phyloP scores from a whole-genome alignment of 495 filamentous ascomycete species.

The Pyronema domesticum region DNA sequence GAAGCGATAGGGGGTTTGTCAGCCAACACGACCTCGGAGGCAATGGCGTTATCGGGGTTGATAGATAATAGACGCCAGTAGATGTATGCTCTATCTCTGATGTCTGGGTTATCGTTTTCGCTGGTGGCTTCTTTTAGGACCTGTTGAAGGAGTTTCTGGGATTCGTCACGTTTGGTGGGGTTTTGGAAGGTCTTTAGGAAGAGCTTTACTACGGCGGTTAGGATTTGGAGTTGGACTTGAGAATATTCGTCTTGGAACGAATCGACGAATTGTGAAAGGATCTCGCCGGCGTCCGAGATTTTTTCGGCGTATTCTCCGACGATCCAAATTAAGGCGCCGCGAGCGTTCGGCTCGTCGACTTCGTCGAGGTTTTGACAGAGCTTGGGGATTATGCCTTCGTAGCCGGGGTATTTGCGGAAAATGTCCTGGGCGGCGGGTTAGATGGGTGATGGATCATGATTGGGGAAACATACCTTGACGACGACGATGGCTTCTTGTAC shows the following conservation, averaged over 20 bases:
- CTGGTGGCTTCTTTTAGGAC: constrained; percentile 81
- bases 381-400: constrained; percentile 93
- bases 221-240: constrained; percentile 82
- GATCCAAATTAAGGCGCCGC: constrained; percentile 93
- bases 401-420: constrained; percentile 91
- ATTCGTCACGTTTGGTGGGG: constrained; percentile 14
- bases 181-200: constrained; percentile 90
- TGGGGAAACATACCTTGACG: constrained; percentile 42
- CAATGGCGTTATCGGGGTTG: constrained; percentile 68
- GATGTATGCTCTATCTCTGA: constrained; percentile 89
- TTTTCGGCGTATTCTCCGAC: constrained; percentile 98
- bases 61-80: constrained; percentile 97
- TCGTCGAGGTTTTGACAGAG: constrained; percentile 95
- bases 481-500: constrained; percentile 96
- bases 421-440: constrained; percentile 41
- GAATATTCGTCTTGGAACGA: constrained; percentile 86
- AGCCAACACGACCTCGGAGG: constrained; percentile 71
- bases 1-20: constrained; percentile 87
- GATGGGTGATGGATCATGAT: neutral
- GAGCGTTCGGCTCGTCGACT: constrained; percentile 79
- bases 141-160: constrained; percentile 78
- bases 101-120: constrained; percentile 92
- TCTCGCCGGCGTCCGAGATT: constrained; percentile 91
- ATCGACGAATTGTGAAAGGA: constrained; percentile 70
- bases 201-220: constrained; percentile 90